A percentile compares a stretch with the other conserved stretches of the same genome.
These are phyloP conservation scores for Aspergillus glaucus DNA, from an alignment of 2,329 filamentous ascomycete genomes.

Conservation along the genomic window DNA sequence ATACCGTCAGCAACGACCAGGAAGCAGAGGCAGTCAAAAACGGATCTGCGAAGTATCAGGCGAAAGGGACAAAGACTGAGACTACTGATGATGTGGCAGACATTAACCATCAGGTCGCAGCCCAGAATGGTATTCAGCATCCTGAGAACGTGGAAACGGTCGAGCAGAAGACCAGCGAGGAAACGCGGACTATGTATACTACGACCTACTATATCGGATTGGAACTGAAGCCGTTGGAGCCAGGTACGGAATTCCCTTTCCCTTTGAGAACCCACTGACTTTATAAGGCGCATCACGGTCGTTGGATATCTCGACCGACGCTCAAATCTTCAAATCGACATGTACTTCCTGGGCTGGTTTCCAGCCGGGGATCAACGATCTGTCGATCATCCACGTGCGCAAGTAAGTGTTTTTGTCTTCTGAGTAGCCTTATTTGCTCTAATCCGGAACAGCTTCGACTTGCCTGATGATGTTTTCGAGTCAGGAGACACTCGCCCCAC, in stretches of 20 bases:
- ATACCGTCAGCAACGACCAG: constrained; percentile 59
- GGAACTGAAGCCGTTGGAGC: constrained; percentile 64
- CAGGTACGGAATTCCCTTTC: constrained; percentile 51
- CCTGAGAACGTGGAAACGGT: constrained; percentile 30
- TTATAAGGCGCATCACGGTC: constrained; percentile 39
- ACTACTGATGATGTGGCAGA: constrained; percentile 48
- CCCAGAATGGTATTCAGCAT: constrained; percentile 40
- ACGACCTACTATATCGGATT: constrained; percentile 93
- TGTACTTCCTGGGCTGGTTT: constrained; percentile 72
- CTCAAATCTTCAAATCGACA: constrained; percentile 77
- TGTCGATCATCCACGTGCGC: constrained; percentile 76
- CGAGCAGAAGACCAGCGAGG: constrained; percentile 32
- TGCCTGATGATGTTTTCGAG: constrained; percentile 84
- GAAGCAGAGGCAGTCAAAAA: constrained; percentile 58
- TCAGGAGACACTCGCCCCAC: constrained; percentile 66
- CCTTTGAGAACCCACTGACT: constrained; percentile 24
- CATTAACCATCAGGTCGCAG: constrained; percentile 44
- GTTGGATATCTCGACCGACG: constrained; percentile 61
- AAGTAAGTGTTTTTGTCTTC: constrained; percentile 58
- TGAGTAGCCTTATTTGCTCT: constrained; percentile 1
- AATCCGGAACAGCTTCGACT: constrained; percentile 58
- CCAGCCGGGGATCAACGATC: constrained; percentile 65
- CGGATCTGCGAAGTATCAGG: constrained; percentile 57
- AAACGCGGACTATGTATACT: constrained; percentile 62
- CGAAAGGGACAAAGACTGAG: constrained; percentile 46